A percentile compares a stretch with the other conserved stretches of the same genome.
Evolutionary conservation across 352 stramenopile genomes (phyloP).

Genomic region (Globisporangium ultimum): DNA sequence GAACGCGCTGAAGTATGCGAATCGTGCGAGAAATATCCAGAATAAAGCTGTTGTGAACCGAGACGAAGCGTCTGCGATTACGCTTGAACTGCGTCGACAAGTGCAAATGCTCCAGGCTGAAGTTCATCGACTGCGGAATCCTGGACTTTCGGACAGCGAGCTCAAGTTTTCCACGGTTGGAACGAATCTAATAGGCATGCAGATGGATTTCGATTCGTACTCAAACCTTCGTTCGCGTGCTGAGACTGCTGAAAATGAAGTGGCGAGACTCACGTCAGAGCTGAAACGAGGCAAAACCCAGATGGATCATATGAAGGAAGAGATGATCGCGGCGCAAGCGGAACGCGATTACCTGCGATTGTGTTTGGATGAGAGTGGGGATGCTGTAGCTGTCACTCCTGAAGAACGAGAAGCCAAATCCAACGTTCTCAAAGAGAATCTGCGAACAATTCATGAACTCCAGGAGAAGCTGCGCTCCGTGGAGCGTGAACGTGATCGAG

Average conservation of each 20-base stretch:
- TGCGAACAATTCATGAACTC: conserved; percentile 74
- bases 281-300: conserved; percentile 77
- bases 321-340: conserved; percentile 84
- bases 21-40: conserved; percentile 88
- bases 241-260: conserved; percentile 80
- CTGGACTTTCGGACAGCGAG: conserved; percentile 75
- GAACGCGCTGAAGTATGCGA: conserved; percentile 91
- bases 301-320: conserved; percentile 77
- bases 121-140: conserved; percentile 77
- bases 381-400: conserved; percentile 10
- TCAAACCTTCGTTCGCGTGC: conserved; percentile 63
- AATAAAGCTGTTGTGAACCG: conserved; percentile 88
- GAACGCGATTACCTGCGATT: conserved; percentile 77
- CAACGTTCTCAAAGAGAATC: conserved; percentile 72
- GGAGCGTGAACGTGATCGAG: conserved; percentile 67
- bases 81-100: conserved; percentile 70
- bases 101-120: conserved; percentile 81
- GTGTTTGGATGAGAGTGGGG: conserved; percentile 54
- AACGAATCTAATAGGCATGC: conserved; percentile 62
- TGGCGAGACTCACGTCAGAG: conserved; percentile 64
- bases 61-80: conserved; percentile 72
- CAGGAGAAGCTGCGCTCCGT: conserved; percentile 71
- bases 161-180: conserved; percentile 60
- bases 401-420: conserved; percentile 57
- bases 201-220: conserved; percentile 75